Conservation (phyloP, 2,329 filamentous ascomycete genomes). For the Calonectria naviculata region DNA sequence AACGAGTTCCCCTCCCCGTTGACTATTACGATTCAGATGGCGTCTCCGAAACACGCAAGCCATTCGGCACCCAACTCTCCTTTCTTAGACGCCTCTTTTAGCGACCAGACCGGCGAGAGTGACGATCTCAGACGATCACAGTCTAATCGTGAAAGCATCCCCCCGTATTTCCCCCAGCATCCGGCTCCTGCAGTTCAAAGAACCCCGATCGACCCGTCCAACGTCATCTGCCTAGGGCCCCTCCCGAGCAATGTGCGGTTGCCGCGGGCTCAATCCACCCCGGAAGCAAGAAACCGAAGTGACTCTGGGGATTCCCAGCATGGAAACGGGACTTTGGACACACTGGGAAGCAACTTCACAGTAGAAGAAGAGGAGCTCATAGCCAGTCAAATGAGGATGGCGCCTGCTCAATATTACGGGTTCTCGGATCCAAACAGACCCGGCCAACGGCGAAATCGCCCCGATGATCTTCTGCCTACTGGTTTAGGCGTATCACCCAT, state of each 20-base stretch:
- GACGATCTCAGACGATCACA: conserved; percentile 12
- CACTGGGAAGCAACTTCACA: conserved; percentile 68
- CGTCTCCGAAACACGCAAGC: conserved; percentile 20
- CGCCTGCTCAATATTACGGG: conserved; percentile 4
- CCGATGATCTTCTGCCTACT: conserved; percentile 10
- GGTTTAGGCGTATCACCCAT: background rate
- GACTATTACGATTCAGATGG: conserved; percentile 43
- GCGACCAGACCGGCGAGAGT: conserved; percentile 21
- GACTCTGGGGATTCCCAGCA: conserved; percentile 3
- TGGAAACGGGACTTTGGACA: conserved; percentile 47
- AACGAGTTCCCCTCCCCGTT: conserved; percentile 57
- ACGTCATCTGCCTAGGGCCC: conserved; percentile 66
- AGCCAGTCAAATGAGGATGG: conserved; percentile 37
- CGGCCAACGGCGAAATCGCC: conserved; percentile 1
- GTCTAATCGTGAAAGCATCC: conserved; percentile 18
- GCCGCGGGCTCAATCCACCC: conserved; percentile 29
- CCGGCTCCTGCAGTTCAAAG: conserved; percentile 51
- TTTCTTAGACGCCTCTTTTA: conserved; percentile 21
- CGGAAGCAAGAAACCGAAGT: conserved; percentile 6
- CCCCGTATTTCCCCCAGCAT: conserved; percentile 3
- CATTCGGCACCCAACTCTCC: conserved; percentile 31
- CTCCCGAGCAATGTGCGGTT: conserved; percentile 59
- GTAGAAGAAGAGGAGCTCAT: conserved; percentile 59
- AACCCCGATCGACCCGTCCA: conserved; percentile 62
- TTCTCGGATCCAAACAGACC: background rate